These are phyloP conservation scores for Leccinum fuscescens DNA, from an alignment of 1,284 basidiomycete genomes.

Conservation along the genomic window DNA sequence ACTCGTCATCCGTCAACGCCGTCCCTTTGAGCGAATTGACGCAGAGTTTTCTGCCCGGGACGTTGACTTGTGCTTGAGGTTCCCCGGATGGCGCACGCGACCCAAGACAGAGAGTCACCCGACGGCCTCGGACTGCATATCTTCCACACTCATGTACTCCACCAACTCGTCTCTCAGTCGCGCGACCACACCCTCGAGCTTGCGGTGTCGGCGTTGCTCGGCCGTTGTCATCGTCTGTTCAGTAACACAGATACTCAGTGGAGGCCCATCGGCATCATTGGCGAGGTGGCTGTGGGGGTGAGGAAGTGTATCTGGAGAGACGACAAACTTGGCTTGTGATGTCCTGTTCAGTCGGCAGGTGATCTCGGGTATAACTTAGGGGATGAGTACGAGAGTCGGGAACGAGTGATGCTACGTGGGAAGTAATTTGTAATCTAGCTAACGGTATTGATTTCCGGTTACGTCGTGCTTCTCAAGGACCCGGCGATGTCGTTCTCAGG, in stretches of 20 bases:
- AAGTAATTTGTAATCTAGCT: neutral
- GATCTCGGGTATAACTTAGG: too few species aligned
- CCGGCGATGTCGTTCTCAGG: conserved; percentile 83
- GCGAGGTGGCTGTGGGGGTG: neutral
- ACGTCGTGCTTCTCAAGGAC: neutral
- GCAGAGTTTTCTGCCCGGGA: conserved; percentile 90
- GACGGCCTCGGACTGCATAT: too few species aligned
- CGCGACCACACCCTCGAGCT: conserved; percentile 27
- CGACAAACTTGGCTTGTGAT: too few species aligned
- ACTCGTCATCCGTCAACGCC: conserved; percentile 75
- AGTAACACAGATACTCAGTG: neutral
- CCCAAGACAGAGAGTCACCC: neutral
- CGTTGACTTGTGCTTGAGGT: conserved; percentile 81
- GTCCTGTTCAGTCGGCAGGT: neutral
- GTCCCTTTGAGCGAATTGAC: conserved; percentile 85
- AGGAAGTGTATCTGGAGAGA: neutral
- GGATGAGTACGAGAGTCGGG: too few species aligned
- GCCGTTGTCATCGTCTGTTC: conserved; percentile 4
- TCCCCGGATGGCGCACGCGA: conserved; percentile 52
- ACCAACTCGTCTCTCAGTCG: too few species aligned
- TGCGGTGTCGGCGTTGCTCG: conserved; percentile 21
- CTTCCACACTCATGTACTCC: too few species aligned
- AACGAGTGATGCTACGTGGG: neutral
- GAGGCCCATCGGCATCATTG: neutral
- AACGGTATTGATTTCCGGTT: neutral